phyloP scores from a whole-genome alignment of 2,329 filamentous ascomycete genomes.

The Neurospora crassa region DNA sequence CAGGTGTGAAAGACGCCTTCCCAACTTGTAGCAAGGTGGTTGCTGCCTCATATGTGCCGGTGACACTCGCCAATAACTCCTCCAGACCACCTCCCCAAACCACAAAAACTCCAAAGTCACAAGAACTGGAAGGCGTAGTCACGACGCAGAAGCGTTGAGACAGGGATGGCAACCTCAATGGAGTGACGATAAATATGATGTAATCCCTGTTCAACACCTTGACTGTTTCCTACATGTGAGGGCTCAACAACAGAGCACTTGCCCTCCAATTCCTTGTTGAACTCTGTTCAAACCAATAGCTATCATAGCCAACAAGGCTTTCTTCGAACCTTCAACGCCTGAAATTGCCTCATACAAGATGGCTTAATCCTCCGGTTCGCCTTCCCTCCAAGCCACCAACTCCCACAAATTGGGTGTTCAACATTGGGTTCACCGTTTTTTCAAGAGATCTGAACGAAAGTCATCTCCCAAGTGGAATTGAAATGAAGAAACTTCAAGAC shows the following conservation, averaged over 20 bases:
- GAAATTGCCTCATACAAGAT: too few relatives aligned
- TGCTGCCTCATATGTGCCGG: not conserved
- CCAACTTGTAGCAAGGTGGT: not conserved
- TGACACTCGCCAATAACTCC: not conserved
- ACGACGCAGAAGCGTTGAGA: not conserved
- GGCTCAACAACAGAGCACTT: not conserved
- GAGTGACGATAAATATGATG: not conserved
- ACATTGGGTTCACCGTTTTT: too few relatives aligned
- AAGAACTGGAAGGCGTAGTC: not conserved
- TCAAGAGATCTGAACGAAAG: too few relatives aligned
- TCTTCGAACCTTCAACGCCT: too few relatives aligned
- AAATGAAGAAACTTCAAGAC: too few relatives aligned
- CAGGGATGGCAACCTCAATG: too few relatives aligned
- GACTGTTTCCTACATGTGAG: not conserved
- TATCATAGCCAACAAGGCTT: too few relatives aligned
- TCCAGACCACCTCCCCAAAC: not conserved
- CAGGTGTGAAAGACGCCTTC: not conserved
- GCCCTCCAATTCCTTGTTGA: not conserved
- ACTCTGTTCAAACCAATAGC: too few relatives aligned
- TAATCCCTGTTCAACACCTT: not conserved
- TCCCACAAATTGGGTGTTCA: too few relatives aligned
- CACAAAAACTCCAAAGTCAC: not conserved
- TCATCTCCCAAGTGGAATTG: too few relatives aligned
- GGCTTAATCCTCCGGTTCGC: too few relatives aligned
- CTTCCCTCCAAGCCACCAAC: too few relatives aligned